Evolutionary conservation across 805 yeast genomes (phyloP).

Genomic region (Kazachstania kunashirensis): DNA sequence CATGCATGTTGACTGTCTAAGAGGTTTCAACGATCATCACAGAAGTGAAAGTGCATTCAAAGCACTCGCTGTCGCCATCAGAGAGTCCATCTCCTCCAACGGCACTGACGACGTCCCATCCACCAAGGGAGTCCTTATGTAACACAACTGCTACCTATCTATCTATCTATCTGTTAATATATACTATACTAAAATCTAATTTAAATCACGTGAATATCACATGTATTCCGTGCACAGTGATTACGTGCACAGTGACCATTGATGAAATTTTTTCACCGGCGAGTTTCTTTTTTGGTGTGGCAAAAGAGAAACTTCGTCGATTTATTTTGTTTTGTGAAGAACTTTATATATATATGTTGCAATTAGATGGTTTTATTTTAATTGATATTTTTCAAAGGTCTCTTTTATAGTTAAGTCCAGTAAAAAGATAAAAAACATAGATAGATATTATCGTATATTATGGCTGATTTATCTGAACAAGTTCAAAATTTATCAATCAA

Average conservation of each 20-base stretch:
- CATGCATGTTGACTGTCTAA: constrained; percentile 83
- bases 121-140: constrained; percentile 88
- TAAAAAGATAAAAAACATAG: too few relatives aligned
- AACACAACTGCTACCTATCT: constrained; percentile 4
- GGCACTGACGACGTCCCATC: constrained; percentile 91
- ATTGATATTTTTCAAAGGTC: too few relatives aligned
- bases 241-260: too few relatives aligned
- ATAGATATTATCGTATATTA: constrained; percentile 27
- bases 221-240: not conserved
- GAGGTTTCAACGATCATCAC: constrained; percentile 95
- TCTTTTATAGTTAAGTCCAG: too few relatives aligned
- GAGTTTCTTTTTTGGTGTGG: too few relatives aligned
- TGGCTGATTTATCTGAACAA: constrained; percentile 51
- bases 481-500: constrained; percentile 47
- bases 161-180: too few relatives aligned
- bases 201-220: not conserved
- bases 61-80: constrained; percentile 87
- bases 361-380: too few relatives aligned
- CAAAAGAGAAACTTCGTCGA: too few relatives aligned
- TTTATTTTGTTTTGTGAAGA: too few relatives aligned
- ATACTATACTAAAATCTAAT: not conserved
- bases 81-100: constrained; percentile 71
- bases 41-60: constrained; percentile 94
- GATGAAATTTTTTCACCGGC: not conserved
- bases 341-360: too few relatives aligned